phyloP scores from a whole-genome alignment of 805 yeast species.

The Lipomyces sp. region DNA sequence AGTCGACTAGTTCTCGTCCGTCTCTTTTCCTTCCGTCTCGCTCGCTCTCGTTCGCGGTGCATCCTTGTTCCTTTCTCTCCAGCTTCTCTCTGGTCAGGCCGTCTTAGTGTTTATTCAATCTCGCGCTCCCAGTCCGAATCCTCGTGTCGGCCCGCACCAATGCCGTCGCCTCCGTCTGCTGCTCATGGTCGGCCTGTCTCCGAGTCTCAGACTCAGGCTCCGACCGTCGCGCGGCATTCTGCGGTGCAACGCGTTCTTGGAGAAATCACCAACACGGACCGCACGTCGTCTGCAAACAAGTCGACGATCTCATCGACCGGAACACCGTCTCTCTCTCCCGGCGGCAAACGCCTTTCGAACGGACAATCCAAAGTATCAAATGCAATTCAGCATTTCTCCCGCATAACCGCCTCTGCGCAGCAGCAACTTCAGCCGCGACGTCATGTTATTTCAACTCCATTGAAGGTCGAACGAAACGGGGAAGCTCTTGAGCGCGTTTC shows the following conservation, averaged over 20 bases:
- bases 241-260: constrained; percentile 14
- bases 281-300: constrained; percentile 2
- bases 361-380: constrained; percentile 21
- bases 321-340: constrained; percentile 4
- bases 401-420: constrained; percentile 3
- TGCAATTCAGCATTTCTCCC: constrained; percentile 23
- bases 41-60: no score
- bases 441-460: constrained; percentile 9
- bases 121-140: no score
- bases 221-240: constrained; percentile 1
- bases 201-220: no score
- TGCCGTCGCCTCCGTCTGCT: not conserved
- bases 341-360: constrained; percentile 3
- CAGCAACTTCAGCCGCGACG: not conserved
- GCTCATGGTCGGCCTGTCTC: no score
- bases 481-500: constrained; percentile 1
- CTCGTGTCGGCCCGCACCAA: no score
- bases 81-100: no score
- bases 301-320: no score
- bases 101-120: no score
- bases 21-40: no score
- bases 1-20: no score
- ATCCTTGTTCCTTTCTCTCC: no score
- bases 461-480: constrained; percentile 6
- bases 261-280: constrained; percentile 16